Percentiles rank a stretch among this genome's conserved stretches.
Conservation (phyloP, 768 basidiomycete genomes). For the Russula dissimulans region DNA sequence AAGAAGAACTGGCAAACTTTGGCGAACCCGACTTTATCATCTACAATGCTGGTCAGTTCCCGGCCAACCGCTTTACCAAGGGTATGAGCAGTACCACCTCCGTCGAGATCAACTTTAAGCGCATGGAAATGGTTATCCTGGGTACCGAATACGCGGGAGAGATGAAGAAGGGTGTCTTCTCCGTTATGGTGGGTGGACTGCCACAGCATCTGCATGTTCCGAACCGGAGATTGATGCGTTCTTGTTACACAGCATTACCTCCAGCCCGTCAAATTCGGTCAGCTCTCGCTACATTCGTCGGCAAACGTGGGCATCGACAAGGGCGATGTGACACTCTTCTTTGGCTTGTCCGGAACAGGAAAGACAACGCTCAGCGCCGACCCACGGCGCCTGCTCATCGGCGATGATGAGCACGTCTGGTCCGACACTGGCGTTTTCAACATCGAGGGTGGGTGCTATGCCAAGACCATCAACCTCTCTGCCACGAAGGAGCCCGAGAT, state of each 20-base stretch:
- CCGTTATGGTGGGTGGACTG: slow-evolving; percentile 66
- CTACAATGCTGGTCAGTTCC: slow-evolving; percentile 99
- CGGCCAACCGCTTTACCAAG: slow-evolving; percentile 98
- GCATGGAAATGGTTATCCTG: slow-evolving; percentile 99
- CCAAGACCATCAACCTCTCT: slow-evolving; percentile 95
- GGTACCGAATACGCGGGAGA: slow-evolving; percentile 97
- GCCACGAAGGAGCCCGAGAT: slow-evolving; percentile 98
- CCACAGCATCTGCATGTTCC: not conserved
- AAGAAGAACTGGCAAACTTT: slow-evolving; percentile 86
- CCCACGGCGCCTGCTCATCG: slow-evolving; percentile 86
- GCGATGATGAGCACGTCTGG: slow-evolving; percentile 99
- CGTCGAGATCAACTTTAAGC: slow-evolving; percentile 99
- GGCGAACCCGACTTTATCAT: slow-evolving; percentile 99
- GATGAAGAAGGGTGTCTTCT: slow-evolving; percentile 99
- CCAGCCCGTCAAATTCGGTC: slow-evolving; percentile 96
- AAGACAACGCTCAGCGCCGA: slow-evolving; percentile 99
- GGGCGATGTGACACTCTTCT: slow-evolving; percentile 95
- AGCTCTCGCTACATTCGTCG: slow-evolving; percentile 95
- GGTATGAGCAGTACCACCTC: slow-evolving; percentile 99
- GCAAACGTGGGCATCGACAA: slow-evolving; percentile 89
- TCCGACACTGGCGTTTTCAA: slow-evolving; percentile 98
- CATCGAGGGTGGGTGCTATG: slow-evolving; percentile 99
- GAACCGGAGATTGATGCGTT: slow-evolving; percentile 10
- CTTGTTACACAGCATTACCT: slow-evolving; percentile 68
- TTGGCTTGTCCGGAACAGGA: slow-evolving; percentile 95